Evolutionary conservation across 805 yeast species (phyloP).

Genomic region (Brettanomyces sp.): DNA sequence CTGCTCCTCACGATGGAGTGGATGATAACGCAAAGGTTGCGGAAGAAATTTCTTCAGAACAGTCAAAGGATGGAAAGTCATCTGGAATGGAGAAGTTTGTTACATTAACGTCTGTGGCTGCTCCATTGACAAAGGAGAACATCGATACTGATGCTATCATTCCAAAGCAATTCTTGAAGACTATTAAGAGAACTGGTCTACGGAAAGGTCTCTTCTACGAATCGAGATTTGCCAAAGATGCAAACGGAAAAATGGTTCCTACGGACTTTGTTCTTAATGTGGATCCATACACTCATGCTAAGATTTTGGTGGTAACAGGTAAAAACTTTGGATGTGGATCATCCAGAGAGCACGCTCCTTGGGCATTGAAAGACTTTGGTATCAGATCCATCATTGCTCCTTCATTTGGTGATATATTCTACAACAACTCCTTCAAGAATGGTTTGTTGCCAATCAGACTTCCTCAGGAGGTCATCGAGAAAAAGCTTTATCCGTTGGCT

Average conservation of each 20-base stretch:
- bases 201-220: constrained; percentile 85
- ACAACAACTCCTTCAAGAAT: constrained; percentile 94
- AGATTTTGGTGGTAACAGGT: constrained; percentile 85
- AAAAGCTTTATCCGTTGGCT: constrained; percentile 75
- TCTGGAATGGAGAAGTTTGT: constrained; percentile 66
- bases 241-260: constrained; percentile 60
- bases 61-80: not conserved
- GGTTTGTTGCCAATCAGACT: constrained; percentile 89
- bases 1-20: constrained; percentile 31
- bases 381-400: constrained; percentile 94
- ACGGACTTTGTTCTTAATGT: constrained; percentile 91
- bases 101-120: constrained; percentile 76
- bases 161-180: constrained; percentile 96
- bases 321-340: constrained; percentile 99
- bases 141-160: constrained; percentile 98
- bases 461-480: constrained; percentile 64
- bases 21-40: constrained; percentile 23
- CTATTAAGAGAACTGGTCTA: constrained; percentile 95
- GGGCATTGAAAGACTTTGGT: constrained; percentile 98
- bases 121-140: constrained; percentile 90
- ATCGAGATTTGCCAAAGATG: constrained; percentile 64
- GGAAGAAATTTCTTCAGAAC: not conserved
- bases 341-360: constrained; percentile 98
- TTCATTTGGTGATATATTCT: constrained; percentile 96
- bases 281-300: constrained; percentile 71